Base-by-base conservation (phyloP, 768 basidiomycete genomes). In the Auriscalpium orientale region DNA sequence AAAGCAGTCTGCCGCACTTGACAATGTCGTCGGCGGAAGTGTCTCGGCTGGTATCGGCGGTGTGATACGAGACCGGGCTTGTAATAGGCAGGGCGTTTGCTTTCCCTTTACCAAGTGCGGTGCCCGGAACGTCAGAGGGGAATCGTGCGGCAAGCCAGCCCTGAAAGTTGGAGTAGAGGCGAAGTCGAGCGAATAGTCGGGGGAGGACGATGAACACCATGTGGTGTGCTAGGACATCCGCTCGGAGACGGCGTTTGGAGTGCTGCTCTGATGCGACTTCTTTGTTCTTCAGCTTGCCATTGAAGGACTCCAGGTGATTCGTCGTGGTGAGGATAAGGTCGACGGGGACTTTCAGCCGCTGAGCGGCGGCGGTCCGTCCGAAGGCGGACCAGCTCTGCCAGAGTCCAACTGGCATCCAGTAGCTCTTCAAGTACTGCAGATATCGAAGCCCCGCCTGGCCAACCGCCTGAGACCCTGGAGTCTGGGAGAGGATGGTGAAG, bases 291-390 rank as follows among this genome's bases (percentile, higher is more conserved):
- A 75, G 56, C 12, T 68, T 43, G 5, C 66, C 59, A 50, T 75
- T 75, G 61, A 75, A 74, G 1, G 70, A 67, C 57, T 76, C 72
- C 8, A 75, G 66, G 53, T 74, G 72, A 47, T 76, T 76, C 21
- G 72, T 75, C 5, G 74, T 76, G 0, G 70, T 62, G 7, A 74
- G 33, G 3, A 76, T 65, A 2, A 60, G 64, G 0, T 71, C 66
- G 15, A 74, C 46, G 1, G 56, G 35, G 10, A 57, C 6, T 0
- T 33, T 33, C 13, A 49, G 48, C n/a, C 21, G 21, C 28, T 48
- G 22, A 12, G 47, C 47, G 8, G 47, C 47, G 22, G 22, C 22
- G 28, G 28, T 45, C 1, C 44, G 44, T 16, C 44, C 15, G 8
- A 9, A 11, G 12, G 16, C n/a, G 8, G 44, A 45, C 44, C 44